A percentile compares a stretch with the other conserved stretches of the same genome.
Conservation (phyloP, 2,329 filamentous ascomycete species). For the Cladosporium sp. region DNA sequence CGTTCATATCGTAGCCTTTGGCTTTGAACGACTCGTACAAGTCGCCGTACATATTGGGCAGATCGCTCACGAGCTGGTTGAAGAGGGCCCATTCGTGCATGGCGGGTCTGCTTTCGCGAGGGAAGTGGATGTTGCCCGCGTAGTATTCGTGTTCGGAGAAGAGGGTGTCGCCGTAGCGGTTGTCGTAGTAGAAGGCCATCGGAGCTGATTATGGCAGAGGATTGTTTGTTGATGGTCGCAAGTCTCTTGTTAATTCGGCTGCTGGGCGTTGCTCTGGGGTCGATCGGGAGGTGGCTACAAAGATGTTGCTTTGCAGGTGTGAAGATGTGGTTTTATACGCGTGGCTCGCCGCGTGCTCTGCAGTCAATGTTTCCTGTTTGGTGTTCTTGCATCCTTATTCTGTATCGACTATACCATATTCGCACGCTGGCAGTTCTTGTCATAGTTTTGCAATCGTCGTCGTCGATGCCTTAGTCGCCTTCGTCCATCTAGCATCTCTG, state of each 20-base stretch:
- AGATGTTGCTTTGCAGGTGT: not conserved
- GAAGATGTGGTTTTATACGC: not conserved
- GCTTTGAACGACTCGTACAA: not conserved
- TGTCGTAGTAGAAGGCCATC: not conserved
- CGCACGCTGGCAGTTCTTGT: not conserved
- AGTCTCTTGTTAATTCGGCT: not conserved
- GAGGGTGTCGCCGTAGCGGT: not conserved
- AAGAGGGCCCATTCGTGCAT: not conserved
- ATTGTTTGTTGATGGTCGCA: not conserved
- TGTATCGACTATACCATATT: no score
- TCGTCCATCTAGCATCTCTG: not conserved
- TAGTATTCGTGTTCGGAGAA: conserved; percentile 5
- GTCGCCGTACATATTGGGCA: not conserved
- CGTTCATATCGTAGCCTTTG: not conserved
- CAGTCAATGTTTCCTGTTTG: not conserved
- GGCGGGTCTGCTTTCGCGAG: not conserved
- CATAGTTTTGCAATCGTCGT: not conserved
- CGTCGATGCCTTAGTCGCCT: accelerated
- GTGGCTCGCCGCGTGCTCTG: no score
- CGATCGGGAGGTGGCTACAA: not conserved
- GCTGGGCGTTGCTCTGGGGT: no score
- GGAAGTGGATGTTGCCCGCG: not conserved
- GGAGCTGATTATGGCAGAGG: not conserved
- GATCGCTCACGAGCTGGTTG: not conserved
- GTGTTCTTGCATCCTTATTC: no score